Evolutionary conservation across 495 filamentous ascomycete genomes (phyloP), one percentile per base, ranked within the genome.

Genomic region (Xylaria intraflava): DNA sequence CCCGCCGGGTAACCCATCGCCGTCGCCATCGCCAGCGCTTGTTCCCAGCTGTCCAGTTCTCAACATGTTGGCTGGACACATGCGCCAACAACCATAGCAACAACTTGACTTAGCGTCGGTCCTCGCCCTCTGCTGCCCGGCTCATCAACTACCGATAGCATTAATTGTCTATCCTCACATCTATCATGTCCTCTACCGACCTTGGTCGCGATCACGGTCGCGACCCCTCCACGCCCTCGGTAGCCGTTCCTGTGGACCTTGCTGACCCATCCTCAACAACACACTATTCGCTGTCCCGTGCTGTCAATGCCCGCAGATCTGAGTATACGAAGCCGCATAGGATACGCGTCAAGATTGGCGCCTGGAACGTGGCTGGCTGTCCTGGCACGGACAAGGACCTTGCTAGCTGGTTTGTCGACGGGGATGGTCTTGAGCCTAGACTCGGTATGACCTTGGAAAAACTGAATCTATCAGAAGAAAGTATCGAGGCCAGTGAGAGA

Each of bases 351-450:
- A 96, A 95, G 62, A 74, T 96, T 20, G 93, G 90, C 5, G 84
- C 86, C 1, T 99, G 94, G 94, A 99, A 99, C 69, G 89, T 96
- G 24, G 94, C 90, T 7, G 83, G 86, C 1, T 79, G 85, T 51
- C 78, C 84, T 35, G 87, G 85, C 29, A 91, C 89, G 1, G 90
- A 95, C 66, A 85, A 87, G 56, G 91, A 96, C 66, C 72, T 96
- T 7, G 86, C 80, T 1, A 82, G 78, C 26, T 96, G 91, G 91
- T 94, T 96, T 63, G 77, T 90, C 16, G 74, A 85, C 3, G 86
- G 85, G 3, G 81, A 87, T 59, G 89, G 86, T 6, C 53, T 58
- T 4, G 64, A 66, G 11, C 64, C 56, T 9, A 45, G 48, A 31
- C 62, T 90, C 2, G 78, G 82, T 54, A 74, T 83, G 33, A 68